Conservation (phyloP, 352 stramenopile species). For the Phytophthora hibernalis region DNA sequence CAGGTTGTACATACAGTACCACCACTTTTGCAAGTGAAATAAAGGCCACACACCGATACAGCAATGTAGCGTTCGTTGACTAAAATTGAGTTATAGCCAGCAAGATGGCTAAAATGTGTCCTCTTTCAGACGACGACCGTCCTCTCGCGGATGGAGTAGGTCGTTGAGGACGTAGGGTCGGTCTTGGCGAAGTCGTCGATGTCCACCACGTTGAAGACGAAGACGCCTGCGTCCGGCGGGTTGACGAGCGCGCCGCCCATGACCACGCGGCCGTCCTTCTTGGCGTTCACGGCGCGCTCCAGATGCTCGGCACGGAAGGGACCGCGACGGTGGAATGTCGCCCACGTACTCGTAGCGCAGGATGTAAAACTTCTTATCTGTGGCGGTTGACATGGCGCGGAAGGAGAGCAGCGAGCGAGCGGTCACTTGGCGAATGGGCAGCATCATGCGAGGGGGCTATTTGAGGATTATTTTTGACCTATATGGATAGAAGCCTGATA, state of each 20-base stretch:
- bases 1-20: conserved; percentile 34
- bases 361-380: conserved; percentile 73
- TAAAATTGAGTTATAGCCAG: not conserved
- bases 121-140: conserved; percentile 59
- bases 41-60: conserved; percentile 18
- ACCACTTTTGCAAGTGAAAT: conserved; percentile 23
- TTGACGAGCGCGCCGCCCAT: conserved; percentile 80
- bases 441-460: too few species aligned
- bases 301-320: conserved; percentile 77
- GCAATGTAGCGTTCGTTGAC: not conserved
- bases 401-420: conserved; percentile 15
- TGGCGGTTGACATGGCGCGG: conserved; percentile 48
- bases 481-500: too few species aligned
- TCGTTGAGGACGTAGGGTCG: conserved; percentile 75
- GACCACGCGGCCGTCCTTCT: conserved; percentile 64
- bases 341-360: conserved; percentile 78
- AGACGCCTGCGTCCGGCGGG: conserved; percentile 61
- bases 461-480: too few species aligned
- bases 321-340: conserved; percentile 78
- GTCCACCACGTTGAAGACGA: conserved; percentile 71
- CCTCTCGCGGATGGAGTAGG: conserved; percentile 64
- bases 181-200: conserved; percentile 70
- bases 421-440: conserved; percentile 28
- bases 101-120: conserved; percentile 8
- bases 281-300: conserved; percentile 52